phyloP scores from a whole-genome alignment of 2,329 filamentous ascomycete species.

The Paecilomyces fulvus region DNA sequence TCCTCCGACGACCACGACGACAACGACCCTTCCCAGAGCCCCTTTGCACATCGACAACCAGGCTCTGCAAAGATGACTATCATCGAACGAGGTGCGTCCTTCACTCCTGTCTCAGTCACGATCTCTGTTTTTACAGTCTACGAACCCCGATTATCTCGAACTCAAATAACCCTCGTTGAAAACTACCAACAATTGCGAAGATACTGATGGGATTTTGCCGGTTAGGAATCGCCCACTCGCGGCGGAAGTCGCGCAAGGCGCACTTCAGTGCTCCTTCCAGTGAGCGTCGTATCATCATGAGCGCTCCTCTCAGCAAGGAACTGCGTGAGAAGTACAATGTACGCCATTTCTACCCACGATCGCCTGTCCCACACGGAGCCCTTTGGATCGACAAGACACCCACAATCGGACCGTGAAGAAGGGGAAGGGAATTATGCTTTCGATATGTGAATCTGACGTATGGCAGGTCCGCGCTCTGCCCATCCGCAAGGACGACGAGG shows the following conservation, averaged over 20 bases:
- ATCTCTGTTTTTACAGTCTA: neutral
- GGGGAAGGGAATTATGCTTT: conserved; percentile 6
- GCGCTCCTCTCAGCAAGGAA: conserved; percentile 91
- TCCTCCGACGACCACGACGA: conserved; percentile 13
- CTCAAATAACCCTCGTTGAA: neutral
- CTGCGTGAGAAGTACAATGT: conserved; percentile 99
- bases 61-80: conserved; percentile 24
- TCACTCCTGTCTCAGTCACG: neutral
- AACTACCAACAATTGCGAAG: conserved; percentile 7
- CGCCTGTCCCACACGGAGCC: neutral
- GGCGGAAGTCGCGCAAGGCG: conserved; percentile 98
- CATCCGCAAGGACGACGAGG: conserved; percentile 96
- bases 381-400: neutral
- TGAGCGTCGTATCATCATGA: conserved; percentile 94
- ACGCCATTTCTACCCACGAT: conserved; percentile 31
- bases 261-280: conserved; percentile 95
- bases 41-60: conserved; percentile 9
- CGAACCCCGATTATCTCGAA: neutral
- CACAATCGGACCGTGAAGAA: neutral
- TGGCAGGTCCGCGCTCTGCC: conserved; percentile 38
- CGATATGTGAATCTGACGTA: conserved; percentile 11
- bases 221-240: conserved; percentile 55
- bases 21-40: conserved; percentile 11
- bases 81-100: conserved; percentile 20
- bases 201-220: conserved; percentile 10